These are phyloP conservation scores for Tothia fuscella DNA, from an alignment of 2,329 filamentous ascomycete genomes.

Conservation along the genomic window DNA sequence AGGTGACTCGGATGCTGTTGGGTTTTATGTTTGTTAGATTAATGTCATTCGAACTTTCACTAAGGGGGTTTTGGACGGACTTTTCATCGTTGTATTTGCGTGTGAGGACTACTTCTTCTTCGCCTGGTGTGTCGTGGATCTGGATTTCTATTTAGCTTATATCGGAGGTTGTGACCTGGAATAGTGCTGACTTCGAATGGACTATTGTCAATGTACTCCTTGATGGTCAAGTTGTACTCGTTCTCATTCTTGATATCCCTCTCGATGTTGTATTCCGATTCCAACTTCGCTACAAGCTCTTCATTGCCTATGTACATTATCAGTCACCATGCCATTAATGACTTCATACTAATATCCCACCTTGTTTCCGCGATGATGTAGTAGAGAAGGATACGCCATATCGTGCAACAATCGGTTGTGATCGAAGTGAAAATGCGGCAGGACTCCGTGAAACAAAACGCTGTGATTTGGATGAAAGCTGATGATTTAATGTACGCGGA, in stretches of 20 bases:
- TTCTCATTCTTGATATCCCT: slow-evolving; percentile 63
- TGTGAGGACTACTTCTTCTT: slow-evolving; percentile 77
- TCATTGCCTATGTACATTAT: slow-evolving; percentile 37
- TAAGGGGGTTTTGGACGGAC: slow-evolving; percentile 43
- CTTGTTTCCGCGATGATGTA: slow-evolving; percentile 20
- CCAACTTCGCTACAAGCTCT: slow-evolving; percentile 77
- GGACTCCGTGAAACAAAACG: not conserved
- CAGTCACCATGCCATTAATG: not conserved
- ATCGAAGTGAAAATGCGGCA: not conserved
- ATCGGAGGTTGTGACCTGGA: not conserved
- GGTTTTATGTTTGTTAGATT: not conserved
- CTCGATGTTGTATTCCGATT: slow-evolving; percentile 75
- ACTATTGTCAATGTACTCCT: slow-evolving; percentile 79
- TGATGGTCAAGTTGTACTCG: slow-evolving; percentile 59
- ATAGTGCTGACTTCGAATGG: slow-evolving; percentile 54
- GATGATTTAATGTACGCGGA: too few species aligned
- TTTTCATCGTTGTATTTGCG: slow-evolving; percentile 80
- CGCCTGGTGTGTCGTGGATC: slow-evolving; percentile 64
- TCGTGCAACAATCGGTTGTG: not conserved
- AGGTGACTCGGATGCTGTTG: slow-evolving; percentile 61
- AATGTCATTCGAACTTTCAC: slow-evolving; percentile 2
- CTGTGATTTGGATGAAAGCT: not conserved
- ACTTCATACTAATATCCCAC: not conserved
- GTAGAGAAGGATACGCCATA: slow-evolving; percentile 30
- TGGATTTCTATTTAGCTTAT: slow-evolving; percentile 17